Conservation (phyloP, 2,329 filamentous ascomycete genomes). For the Fusarium stilboides region DNA sequence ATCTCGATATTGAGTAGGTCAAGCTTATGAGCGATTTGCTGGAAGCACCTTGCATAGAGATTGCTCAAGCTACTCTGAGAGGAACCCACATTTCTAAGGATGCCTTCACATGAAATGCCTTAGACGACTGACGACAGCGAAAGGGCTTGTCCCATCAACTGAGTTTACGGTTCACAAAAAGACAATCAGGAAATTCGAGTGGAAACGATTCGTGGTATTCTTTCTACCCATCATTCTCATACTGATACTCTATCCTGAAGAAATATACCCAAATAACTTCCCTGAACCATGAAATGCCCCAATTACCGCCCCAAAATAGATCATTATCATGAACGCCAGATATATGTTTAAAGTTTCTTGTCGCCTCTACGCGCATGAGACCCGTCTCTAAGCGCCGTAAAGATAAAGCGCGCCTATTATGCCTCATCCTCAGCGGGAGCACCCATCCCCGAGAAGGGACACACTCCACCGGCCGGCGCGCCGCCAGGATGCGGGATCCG, state of each 20-base stretch:
- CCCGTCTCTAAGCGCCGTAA: neutral
- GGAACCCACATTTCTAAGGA: neutral
- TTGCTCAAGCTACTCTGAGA: neutral
- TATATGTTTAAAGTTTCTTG: conserved; percentile 20
- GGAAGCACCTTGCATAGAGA: neutral
- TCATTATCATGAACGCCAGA: conserved; percentile 36
- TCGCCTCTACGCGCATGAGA: neutral
- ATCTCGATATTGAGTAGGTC: neutral
- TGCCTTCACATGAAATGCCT: neutral
- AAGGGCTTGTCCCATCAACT: neutral
- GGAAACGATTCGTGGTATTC: conserved; percentile 16
- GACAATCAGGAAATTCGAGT: neutral
- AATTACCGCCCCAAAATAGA: conserved; percentile 25
- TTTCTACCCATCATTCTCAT: conserved; percentile 8
- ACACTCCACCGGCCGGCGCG: conserved; percentile 42
- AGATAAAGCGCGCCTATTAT: conserved; percentile 4
- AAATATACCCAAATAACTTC: conserved; percentile 16
- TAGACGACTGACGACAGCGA: neutral
- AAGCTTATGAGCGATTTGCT: neutral
- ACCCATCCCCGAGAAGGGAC: conserved; percentile 48
- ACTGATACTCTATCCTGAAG: conserved; percentile 7
- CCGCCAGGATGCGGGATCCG: conserved; percentile 38
- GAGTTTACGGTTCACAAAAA: neutral
- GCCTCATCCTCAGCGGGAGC: conserved; percentile 31
- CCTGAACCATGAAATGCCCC: conserved; percentile 23